Conservation (phyloP, 768 basidiomycete species). For the Cubamyces lactineus region DNA sequence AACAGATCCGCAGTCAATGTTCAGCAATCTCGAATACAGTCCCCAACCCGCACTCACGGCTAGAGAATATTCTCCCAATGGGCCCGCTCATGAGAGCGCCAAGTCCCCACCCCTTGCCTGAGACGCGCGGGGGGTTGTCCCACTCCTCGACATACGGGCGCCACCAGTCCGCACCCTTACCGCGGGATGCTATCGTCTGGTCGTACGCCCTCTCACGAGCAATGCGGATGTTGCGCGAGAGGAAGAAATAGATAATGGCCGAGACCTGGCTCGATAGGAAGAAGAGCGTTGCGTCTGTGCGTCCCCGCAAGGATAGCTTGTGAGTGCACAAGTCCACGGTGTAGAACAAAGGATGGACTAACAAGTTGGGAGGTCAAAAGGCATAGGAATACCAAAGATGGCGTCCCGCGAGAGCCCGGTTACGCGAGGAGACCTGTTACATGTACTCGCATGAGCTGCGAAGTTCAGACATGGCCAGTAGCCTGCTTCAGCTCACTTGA, state of each 20-base stretch:
- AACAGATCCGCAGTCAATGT: not conserved
- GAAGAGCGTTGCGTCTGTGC: constrained; percentile 71
- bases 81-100: constrained; percentile 19
- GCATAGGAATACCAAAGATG: constrained; percentile 64
- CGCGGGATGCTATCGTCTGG: constrained; percentile 81
- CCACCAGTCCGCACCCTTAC: constrained; percentile 86
- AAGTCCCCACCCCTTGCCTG: constrained; percentile 19
- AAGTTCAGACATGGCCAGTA: not conserved
- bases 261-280: constrained; percentile 78
- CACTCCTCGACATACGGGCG: constrained; percentile 81
- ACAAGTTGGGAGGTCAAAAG: constrained; percentile 77
- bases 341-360: constrained; percentile 15
- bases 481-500: constrained; percentile 48
- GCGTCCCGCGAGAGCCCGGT: constrained; percentile 65
- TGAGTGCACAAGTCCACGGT: not conserved
- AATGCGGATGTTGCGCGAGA: constrained; percentile 79
- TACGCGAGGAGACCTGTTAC: constrained; percentile 64
- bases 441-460: not conserved
- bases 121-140: constrained; percentile 51
- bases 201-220: constrained; percentile 79
- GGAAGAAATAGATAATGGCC: constrained; percentile 77
- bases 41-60: constrained; percentile 19
- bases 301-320: constrained; percentile 12
- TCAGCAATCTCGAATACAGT: constrained; percentile 49
- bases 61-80: constrained; percentile 24